These are phyloP conservation scores for Stevia rebaudiana DNA, from an alignment of 140 eudicot species.

Conservation along the genomic window DNA sequence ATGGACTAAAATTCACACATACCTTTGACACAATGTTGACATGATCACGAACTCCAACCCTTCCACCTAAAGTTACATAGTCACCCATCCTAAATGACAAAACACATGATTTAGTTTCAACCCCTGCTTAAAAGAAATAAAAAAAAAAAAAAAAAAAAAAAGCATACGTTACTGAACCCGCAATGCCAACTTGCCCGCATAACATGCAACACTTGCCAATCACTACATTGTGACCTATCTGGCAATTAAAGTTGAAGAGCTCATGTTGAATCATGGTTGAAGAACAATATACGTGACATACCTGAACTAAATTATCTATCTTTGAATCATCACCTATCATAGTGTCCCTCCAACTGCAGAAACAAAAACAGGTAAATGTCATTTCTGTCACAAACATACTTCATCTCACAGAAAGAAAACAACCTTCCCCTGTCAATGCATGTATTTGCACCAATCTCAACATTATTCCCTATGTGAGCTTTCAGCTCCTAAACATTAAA, in stretches of 20 bases:
- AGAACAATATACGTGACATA: conserved; percentile 18
- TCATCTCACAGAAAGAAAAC: background rate
- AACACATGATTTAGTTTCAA: background rate
- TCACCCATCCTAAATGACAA: conserved; percentile 58
- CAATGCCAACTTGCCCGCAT: conserved; percentile 94
- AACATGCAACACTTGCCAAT: conserved; percentile 74
- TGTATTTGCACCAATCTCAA: conserved; percentile 92
- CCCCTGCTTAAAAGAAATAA: background rate
- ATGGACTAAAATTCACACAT: conserved; percentile 11
- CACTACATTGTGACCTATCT: conserved; percentile 92
- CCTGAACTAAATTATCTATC: conserved; percentile 94
- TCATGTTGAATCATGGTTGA: background rate
- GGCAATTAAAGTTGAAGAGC: conserved; percentile 26
- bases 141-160: background rate
- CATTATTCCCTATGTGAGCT: conserved; percentile 72
- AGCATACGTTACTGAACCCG: conserved; percentile 85
- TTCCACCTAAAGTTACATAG: conserved; percentile 79
- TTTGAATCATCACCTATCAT: conserved; percentile 68
- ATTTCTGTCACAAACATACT: background rate
- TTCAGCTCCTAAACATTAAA: conserved; percentile 39
- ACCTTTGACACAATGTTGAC: conserved; percentile 75
- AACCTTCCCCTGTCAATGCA: conserved; percentile 95
- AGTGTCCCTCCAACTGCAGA: conserved; percentile 95
- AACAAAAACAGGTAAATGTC: conserved; percentile 12
- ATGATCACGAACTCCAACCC: conserved; percentile 85